Conservation (phyloP, 1,284 basidiomycete species). For the Ustilago shanxiensis region DNA sequence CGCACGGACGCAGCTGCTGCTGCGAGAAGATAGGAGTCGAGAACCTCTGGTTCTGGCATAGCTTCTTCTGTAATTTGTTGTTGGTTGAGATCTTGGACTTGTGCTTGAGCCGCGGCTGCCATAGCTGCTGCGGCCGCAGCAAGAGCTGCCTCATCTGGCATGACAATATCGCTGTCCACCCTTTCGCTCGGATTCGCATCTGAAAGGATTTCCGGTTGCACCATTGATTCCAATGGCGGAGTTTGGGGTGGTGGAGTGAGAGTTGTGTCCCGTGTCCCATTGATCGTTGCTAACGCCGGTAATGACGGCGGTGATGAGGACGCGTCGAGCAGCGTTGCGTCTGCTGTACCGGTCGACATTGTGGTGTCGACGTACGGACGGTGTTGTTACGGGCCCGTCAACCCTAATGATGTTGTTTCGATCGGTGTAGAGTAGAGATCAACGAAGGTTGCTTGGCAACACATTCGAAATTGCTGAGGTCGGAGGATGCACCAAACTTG, state of each 20-base stretch:
- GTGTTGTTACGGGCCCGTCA: slow-evolving; percentile 44
- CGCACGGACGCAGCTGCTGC: slow-evolving; percentile 52
- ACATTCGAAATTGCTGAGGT: slow-evolving; percentile 1
- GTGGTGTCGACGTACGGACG: slow-evolving; percentile 20
- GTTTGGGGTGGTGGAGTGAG: background rate
- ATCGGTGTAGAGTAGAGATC: slow-evolving; percentile 1
- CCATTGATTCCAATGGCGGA: slow-evolving; percentile 4
- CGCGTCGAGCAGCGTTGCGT: slow-evolving; percentile 23
- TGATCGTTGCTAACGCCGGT: background rate
- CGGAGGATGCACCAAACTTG: background rate
- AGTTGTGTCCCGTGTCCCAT: background rate
- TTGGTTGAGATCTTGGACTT: background rate
- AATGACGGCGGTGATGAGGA: background rate
- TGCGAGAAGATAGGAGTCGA: slow-evolving; percentile 52
- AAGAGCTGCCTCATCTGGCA: slow-evolving; percentile 43
- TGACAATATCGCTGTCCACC: slow-evolving; percentile 7
- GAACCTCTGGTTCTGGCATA: slow-evolving; percentile 18
- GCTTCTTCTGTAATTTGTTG: slow-evolving; percentile 3
- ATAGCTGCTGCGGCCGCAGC: slow-evolving; percentile 51
- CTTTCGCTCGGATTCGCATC: background rate
- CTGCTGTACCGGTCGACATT: slow-evolving; percentile 23
- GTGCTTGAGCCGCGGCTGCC: slow-evolving; percentile 41
- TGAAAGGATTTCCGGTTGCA: background rate
- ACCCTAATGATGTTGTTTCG: slow-evolving; percentile 5
- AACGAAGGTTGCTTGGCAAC: background rate